Evolutionary conservation across 1,284 basidiomycete genomes (phyloP).

Genomic region (Fistulina hepatica): DNA sequence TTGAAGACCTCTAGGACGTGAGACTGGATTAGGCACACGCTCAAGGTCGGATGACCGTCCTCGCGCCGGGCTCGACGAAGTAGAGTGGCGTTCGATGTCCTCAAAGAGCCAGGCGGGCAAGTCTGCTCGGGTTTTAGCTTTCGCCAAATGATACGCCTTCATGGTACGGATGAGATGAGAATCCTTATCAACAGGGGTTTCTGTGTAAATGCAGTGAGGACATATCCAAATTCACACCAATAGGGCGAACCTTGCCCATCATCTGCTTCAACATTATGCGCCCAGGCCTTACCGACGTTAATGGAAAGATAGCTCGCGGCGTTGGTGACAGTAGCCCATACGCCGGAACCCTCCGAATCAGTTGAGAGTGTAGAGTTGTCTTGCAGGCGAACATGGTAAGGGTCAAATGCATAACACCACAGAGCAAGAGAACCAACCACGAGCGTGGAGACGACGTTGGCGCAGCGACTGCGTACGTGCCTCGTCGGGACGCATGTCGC

Average conservation of each 20-base stretch:
- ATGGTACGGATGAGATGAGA: constrained; percentile 51
- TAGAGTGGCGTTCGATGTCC: constrained; percentile 36
- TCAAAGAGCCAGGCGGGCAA: constrained; percentile 62
- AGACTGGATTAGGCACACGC: too few relatives aligned
- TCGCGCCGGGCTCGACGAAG: constrained; percentile 14
- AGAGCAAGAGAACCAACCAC: background rate
- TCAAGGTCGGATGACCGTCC: too few relatives aligned
- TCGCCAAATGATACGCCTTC: constrained; percentile 55
- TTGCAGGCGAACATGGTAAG: too few relatives aligned
- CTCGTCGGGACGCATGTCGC: too few relatives aligned
- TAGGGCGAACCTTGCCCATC: constrained; percentile 24
- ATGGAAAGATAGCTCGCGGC: constrained; percentile 44
- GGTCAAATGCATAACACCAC: too few relatives aligned
- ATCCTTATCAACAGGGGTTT: constrained; percentile 46
- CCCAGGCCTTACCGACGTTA: constrained; percentile 48
- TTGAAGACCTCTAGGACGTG: too few relatives aligned
- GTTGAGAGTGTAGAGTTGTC: too few relatives aligned
- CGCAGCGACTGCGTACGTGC: background rate
- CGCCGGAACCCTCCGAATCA: too few relatives aligned
- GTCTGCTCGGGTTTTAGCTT: constrained; percentile 45
- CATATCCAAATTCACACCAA: constrained; percentile 1
- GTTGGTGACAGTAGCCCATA: constrained; percentile 47
- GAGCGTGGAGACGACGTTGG: background rate
- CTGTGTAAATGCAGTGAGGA: constrained; percentile 21
- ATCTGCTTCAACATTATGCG: constrained; percentile 39